Evolutionary conservation across 2,329 filamentous ascomycete species (phyloP), one percentile per base, ranked within the genome.

Genomic region (Neonectria magnoliae): DNA sequence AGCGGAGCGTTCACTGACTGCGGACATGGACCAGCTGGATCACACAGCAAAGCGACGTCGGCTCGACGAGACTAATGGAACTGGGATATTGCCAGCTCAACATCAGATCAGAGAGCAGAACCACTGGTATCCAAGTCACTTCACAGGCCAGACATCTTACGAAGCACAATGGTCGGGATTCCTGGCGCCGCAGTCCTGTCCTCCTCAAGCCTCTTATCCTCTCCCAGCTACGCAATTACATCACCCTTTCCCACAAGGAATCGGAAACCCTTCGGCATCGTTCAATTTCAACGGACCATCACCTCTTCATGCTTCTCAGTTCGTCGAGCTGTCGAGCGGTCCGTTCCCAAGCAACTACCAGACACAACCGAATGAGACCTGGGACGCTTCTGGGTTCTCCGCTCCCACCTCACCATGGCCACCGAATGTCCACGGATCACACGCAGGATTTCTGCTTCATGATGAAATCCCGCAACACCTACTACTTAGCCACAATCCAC

Each of bases 31-130:
- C 4, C 45, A 27, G 25, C 14, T 10, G 2, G 38, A 38, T 4
- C 33, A 29, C 44, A 10, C 14, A 0, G 25, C 25, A 13, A 66
- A 67, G 18, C 44, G 65, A n/a, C 57, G 41, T 9, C 58, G 65
- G 0, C 7, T 52, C 2, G 13, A 62, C 13, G 27, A 57, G 45
- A 27, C 44, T 9, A 6, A 14, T 10, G 45, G 1, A 29, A n/a
- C 22, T 1, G 29, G 25, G 6, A 8, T 14, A n/a, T 48, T 48
- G 14, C 7, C 22, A 10, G 22, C 25, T 48, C 13, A 16, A 16
- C 9, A 31, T 11, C n/a, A 33, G 8, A 1, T 1, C 2, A 22
- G 29, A 33, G 9, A 25, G 4, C 5, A 13, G 5, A 13, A 10
- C 4, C 13, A 7, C 11, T n/a, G 18, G 13, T 5, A 25, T 31